Base-by-base conservation (phyloP, 495 filamentous ascomycete species). In the Chlorociboria aeruginascens region DNA sequence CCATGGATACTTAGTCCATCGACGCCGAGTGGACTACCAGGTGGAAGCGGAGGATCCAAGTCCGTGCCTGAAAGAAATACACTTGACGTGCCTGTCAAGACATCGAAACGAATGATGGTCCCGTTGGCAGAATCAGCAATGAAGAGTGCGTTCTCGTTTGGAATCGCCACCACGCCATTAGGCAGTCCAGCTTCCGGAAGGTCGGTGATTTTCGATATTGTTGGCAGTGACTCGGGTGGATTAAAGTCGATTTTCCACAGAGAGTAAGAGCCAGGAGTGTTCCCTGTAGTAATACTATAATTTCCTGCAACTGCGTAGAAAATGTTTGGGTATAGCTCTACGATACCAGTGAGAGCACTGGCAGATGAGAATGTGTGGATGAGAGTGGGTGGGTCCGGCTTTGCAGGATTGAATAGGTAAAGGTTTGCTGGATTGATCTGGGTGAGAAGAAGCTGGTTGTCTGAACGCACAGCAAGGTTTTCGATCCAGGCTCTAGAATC, bases 251-350 rank as follows among this genome's bases (percentile, higher is more conserved):
- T 43, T n/a, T 58, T 62, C 54, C 68, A 69, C 1, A 68, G 50
- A 1, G 64, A 59, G 37, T 62, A 67, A 8, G 65, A 64, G 8
- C 62, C 68, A 0, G 65, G 45, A 0, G 53, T 58, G 30, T 44
- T 16, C 36, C 59, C 55, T 0, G 58, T 62, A 1, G 42, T 37
- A 2, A 58, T 52, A 11, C 61, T 61, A 56, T 66, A 64, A 40
- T 71, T 65, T 1, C 66, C 65, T 25, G 57, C 60, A 8, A 65
- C 61, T 3, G 72, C 65, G 10, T 63, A 63, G 52, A 68, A 72
- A 9, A 63, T 58, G 50, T 71, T 69, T 12, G 66, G 52, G 6
- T 54, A 48, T 1, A 72, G 53, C 39, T 69, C 61, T 28, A 65
- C 59, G 50, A 74, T 72, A 11, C 71, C 71, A 13, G 68, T 52